Conservation (phyloP, 345 rosid genomes). For the Corymbia maculata region DNA sequence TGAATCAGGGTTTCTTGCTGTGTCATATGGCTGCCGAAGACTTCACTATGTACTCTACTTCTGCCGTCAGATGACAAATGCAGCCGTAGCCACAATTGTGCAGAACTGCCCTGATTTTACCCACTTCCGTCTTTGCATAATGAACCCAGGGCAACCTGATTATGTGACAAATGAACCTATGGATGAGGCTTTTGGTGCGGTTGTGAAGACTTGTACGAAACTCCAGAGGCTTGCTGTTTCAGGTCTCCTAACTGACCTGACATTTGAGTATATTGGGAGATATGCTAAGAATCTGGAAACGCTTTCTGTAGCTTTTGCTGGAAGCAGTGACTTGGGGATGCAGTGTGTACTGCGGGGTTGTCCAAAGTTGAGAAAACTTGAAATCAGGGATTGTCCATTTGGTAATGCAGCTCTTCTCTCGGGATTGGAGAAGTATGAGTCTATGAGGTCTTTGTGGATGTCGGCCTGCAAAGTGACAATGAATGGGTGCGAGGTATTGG, state of each 20-base stretch:
- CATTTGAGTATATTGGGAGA: slow-evolving; percentile 53
- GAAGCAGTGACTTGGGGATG: slow-evolving; percentile 63
- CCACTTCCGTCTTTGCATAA: slow-evolving; percentile 69
- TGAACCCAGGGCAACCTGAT: slow-evolving; percentile 63
- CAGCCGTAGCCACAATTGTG: slow-evolving; percentile 54
- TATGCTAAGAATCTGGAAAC: slow-evolving; percentile 66
- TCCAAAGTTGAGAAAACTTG: slow-evolving; percentile 55
- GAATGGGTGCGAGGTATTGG: slow-evolving; percentile 44
- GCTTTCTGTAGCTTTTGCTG: slow-evolving; percentile 73
- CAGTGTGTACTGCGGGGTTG: slow-evolving; percentile 53
- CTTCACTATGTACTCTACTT: slow-evolving; percentile 65
- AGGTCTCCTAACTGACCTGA: slow-evolving; percentile 50
- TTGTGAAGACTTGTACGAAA: slow-evolving; percentile 53
- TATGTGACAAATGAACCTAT: slow-evolving; percentile 43
- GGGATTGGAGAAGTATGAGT: slow-evolving; percentile 60
- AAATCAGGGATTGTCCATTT: slow-evolving; percentile 71
- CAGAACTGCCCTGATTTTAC: slow-evolving; percentile 65
- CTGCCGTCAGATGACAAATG: slow-evolving; percentile 65
- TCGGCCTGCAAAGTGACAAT: slow-evolving; percentile 63
- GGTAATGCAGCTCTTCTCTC: slow-evolving; percentile 57
- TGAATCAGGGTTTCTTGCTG: slow-evolving; percentile 53
- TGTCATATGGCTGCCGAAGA: slow-evolving; percentile 46
- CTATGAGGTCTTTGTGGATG: slow-evolving; percentile 81
- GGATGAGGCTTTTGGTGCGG: slow-evolving; percentile 76
- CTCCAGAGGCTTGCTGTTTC: slow-evolving; percentile 62